These are phyloP conservation scores for Aspergillus novoparasiticus DNA, from an alignment of 2,329 filamentous ascomycete genomes.

Conservation along the genomic window DNA sequence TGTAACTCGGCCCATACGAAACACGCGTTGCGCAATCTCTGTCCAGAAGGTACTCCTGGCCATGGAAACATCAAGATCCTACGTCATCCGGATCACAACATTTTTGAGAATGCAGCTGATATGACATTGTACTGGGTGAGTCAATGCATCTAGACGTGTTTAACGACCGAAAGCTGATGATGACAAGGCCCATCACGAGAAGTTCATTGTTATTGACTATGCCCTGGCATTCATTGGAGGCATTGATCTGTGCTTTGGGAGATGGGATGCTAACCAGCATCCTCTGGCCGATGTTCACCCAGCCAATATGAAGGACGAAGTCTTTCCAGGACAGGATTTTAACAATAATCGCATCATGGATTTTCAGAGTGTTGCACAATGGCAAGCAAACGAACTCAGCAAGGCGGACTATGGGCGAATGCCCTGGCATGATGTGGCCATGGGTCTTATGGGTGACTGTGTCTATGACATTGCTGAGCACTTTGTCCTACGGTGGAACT, in stretches of 20 bases:
- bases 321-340: conserved; percentile 96
- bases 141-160: neutral
- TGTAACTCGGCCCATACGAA: conserved; percentile 96
- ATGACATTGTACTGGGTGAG: conserved; percentile 90
- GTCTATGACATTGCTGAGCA: conserved; percentile 96
- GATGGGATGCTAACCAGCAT: conserved; percentile 89
- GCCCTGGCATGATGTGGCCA: conserved; percentile 97
- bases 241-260: conserved; percentile 90
- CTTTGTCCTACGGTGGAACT: conserved; percentile 94
- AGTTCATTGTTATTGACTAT: conserved; percentile 95
- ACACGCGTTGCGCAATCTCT: conserved; percentile 75
- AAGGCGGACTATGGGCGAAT: conserved; percentile 92
- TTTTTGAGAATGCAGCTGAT: conserved; percentile 89
- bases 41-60: conserved; percentile 78
- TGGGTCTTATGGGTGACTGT: conserved; percentile 85
- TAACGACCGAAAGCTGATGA: conserved; percentile 8
- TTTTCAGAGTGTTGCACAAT: conserved; percentile 86
- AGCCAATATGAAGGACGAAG: conserved; percentile 74
- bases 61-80: conserved; percentile 86
- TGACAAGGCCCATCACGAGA: conserved; percentile 81
- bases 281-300: conserved; percentile 85
- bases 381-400: conserved; percentile 89
- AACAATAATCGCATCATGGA: conserved; percentile 98
- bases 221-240: conserved; percentile 89
- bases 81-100: conserved; percentile 92